Conservation (phyloP, 2,329 filamentous ascomycete species). For the Cladosporium sp. region DNA sequence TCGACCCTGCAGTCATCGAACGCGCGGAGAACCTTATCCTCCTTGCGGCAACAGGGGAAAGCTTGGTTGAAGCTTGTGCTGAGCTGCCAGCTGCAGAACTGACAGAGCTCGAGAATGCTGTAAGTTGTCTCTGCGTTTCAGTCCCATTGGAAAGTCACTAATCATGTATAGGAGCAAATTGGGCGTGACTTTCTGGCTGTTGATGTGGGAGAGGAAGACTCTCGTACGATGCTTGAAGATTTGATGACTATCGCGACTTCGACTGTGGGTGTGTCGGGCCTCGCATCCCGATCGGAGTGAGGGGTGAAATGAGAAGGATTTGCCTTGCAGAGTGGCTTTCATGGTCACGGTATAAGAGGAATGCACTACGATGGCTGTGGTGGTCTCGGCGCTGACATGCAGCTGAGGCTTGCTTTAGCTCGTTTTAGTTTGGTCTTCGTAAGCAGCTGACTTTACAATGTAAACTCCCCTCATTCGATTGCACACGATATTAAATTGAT, state of each 20-base stretch:
- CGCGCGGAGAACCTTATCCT: conserved; percentile 71
- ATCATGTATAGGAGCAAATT: conserved; percentile 35
- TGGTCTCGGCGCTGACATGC: not conserved
- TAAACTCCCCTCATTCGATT: not conserved
- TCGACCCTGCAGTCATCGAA: conserved; percentile 66
- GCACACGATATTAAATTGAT: too few relatives aligned
- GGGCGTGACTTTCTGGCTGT: conserved; percentile 40
- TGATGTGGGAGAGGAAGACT: conserved; percentile 30
- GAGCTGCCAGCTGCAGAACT: conserved; percentile 61
- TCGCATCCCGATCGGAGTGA: not conserved
- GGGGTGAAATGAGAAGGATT: not conserved
- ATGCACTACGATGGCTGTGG: not conserved
- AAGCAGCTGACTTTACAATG: not conserved
- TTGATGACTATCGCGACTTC: conserved; percentile 29
- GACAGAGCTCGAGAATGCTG: conserved; percentile 63
- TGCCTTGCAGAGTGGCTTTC: not conserved
- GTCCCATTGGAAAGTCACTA: conserved; percentile 5
- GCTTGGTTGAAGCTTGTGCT: conserved; percentile 69
- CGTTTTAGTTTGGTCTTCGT: not conserved
- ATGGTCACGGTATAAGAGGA: not conserved
- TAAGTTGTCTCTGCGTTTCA: conserved; percentile 30
- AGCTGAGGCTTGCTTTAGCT: not conserved
- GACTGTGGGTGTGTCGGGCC: not conserved
- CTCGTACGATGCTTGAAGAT: conserved; percentile 35
- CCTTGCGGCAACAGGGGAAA: conserved; percentile 67